Base-by-base conservation (phyloP, 495 filamentous ascomycete genomes). In the Penicillium egyptiacum region DNA sequence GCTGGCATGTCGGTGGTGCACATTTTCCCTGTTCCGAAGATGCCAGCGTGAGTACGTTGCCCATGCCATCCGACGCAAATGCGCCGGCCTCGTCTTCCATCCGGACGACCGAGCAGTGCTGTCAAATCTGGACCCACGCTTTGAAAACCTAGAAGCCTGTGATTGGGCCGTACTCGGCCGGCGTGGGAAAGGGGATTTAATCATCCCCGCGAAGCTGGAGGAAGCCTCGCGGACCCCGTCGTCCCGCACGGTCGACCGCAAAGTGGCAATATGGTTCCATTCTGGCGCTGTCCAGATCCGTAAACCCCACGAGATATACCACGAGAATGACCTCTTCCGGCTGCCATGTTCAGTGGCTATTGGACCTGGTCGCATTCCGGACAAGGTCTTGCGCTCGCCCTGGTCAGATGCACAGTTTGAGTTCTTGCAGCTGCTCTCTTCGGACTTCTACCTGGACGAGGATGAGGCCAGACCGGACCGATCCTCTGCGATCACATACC, bases 1-100 rank as follows among this genome's bases (percentile, higher is more conserved):
- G 14, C 66, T 82, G 17, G 50, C 57, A 16, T 79, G 74, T 53
- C 66, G 71, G 5, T 82, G 79, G 79, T 77, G 74, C 45, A 76
- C 80, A 1, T 50, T 81, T 8, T 53, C 68, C 1, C 52, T 78
- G 4, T 61, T 82, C 19, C 69, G 74, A 8, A 65, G 65, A 31
- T 77, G 76, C 46, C 76, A 79, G 46, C 56, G 60, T 19, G 69
- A 75, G 26, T 78, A 75, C 42, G 51, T 79, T 23, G 49, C 58
- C 7, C 72, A 75, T 53, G 66, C 60, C 3, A 60, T 77, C 26
- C 56, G 56, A 9, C 63, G 43, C 3, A 69, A 71, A 59, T 69
- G 67, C 35, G 52, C 40, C 4, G 49, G 60, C 5, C 40, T 77
- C 0, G 53, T 65, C 7, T 70, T 77, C 39, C 43, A 48, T 0